Evolutionary conservation across 495 filamentous ascomycete species (phyloP).

Genomic region (Coniosporium apollinis): DNA sequence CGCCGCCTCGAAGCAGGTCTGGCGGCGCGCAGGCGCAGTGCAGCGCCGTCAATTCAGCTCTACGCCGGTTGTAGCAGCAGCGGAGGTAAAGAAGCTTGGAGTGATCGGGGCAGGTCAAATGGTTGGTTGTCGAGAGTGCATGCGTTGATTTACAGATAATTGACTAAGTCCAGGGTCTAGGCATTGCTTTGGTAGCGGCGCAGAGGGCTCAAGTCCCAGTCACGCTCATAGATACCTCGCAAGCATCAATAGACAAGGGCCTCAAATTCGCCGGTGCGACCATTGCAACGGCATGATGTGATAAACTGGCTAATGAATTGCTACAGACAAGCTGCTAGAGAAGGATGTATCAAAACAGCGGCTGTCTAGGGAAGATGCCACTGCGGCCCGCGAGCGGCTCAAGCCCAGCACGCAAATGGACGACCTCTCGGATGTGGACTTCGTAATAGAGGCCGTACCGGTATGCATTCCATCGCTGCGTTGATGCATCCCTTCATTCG

Average conservation of each 20-base stretch:
- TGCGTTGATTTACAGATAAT: constrained; percentile 4
- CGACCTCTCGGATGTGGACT: constrained; percentile 71
- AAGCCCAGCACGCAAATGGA: constrained; percentile 56
- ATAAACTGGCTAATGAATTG: not conserved
- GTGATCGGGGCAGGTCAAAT: constrained; percentile 95
- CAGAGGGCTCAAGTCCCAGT: constrained; percentile 73
- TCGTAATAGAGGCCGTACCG: constrained; percentile 93
- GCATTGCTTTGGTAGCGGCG: constrained; percentile 89
- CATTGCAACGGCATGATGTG: not conserved
- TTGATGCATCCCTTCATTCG: not conserved
- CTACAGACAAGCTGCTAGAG: constrained; percentile 67
- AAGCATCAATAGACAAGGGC: constrained; percentile 80
- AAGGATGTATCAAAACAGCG: constrained; percentile 80
- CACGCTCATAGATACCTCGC: constrained; percentile 67
- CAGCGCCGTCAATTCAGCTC: constrained; percentile 37
- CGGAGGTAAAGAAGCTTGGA: constrained; percentile 74
- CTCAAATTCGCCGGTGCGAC: constrained; percentile 68
- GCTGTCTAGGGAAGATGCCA: constrained; percentile 62
- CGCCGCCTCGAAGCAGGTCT: too few species aligned
- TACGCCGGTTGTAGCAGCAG: constrained; percentile 30
- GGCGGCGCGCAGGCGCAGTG: too few species aligned
- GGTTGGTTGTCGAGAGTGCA: constrained; percentile 32
- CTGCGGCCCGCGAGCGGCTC: constrained; percentile 49
- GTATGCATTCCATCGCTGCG: constrained; percentile 7
- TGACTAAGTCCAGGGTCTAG: constrained; percentile 53